phyloP scores from a whole-genome alignment of 352 stramenopile genomes.

The Phytopythium kandeliae region DNA sequence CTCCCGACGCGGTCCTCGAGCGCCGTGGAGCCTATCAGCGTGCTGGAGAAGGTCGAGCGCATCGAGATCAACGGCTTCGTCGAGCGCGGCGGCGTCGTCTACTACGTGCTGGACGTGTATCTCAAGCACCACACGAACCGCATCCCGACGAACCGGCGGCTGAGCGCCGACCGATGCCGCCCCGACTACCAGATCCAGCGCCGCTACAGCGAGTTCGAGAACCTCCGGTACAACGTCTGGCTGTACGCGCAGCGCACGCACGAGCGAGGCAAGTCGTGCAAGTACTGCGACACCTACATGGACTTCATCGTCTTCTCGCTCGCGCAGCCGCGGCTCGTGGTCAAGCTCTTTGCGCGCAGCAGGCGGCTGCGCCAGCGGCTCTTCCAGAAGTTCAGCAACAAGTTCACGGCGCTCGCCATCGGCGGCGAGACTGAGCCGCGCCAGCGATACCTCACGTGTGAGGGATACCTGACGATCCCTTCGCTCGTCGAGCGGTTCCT shows the following conservation, averaged over 20 bases:
- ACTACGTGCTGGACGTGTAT: constrained; percentile 50
- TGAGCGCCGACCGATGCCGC: constrained; percentile 6
- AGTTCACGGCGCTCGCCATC: constrained; percentile 24
- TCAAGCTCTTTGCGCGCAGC: constrained; percentile 25
- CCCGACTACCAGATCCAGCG: constrained; percentile 32
- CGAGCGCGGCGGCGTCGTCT: constrained; percentile 25
- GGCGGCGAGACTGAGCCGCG: constrained; percentile 13
- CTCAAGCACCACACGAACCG: constrained; percentile 31
- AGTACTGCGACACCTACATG: constrained; percentile 31
- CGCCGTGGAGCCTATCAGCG: constrained; percentile 26
- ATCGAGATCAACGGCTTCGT: constrained; percentile 37
- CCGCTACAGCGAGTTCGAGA: constrained; percentile 22
- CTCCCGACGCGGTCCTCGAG: constrained; percentile 28
- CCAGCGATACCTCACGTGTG: constrained; percentile 17
- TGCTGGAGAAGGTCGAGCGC: constrained; percentile 37
- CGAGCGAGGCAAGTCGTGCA: constrained; percentile 12
- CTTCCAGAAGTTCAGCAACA: constrained; percentile 24
- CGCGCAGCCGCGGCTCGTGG: constrained; percentile 27
- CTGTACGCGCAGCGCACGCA: constrained; percentile 17
- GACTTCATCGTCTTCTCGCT: constrained; percentile 34
- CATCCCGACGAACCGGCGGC: constrained; percentile 12
- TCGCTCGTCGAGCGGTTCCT: constrained; percentile 25
- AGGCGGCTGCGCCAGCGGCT: constrained; percentile 22
- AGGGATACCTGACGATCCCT: constrained; percentile 25
- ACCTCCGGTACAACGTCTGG: constrained; percentile 25